Evolutionary conservation across 2,329 filamentous ascomycete species (phyloP).

Genomic region (Colletotrichum sp.): DNA sequence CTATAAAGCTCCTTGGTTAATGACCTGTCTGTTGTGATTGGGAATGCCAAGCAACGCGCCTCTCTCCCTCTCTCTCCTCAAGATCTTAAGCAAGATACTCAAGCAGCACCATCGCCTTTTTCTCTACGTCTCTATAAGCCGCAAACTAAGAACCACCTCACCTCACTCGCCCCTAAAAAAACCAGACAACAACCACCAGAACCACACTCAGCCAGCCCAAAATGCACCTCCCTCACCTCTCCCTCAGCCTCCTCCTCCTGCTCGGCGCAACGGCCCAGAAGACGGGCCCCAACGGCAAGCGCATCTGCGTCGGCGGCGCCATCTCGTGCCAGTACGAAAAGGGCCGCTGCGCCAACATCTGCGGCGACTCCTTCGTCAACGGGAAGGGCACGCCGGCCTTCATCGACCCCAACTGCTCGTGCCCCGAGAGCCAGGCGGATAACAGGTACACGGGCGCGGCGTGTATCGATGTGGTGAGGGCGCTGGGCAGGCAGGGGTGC

Average conservation of each 20-base stretch:
- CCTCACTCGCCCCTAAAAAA: not conserved
- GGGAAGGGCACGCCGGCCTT: not conserved
- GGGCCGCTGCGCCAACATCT: conserved; percentile 9
- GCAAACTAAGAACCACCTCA: not conserved
- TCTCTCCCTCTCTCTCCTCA: not conserved
- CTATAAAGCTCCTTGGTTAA: not conserved
- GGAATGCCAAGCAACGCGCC: not conserved
- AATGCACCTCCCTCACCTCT: not conserved
- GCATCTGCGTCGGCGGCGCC: conserved; percentile 2
- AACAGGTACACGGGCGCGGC: conserved; percentile 5
- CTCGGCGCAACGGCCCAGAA: not conserved
- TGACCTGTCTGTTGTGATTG: not conserved
- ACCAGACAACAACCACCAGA: not conserved
- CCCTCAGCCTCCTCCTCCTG: not conserved
- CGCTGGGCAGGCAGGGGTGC: not conserved
- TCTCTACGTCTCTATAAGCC: not conserved
- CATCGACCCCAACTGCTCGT: conserved; percentile 7
- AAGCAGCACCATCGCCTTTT: not conserved
- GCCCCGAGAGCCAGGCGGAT: conserved; percentile 2
- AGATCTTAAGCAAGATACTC: not conserved
- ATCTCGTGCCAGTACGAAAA: conserved; percentile 9
- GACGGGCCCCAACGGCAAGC: not conserved
- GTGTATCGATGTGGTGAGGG: not conserved
- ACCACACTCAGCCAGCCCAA: not conserved
- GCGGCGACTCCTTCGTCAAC: not conserved